Evolutionary conservation across 306 rosid genomes (phyloP), one percentile per base, ranked within the genome.

Genomic region (Begonia peltatifolia): DNA sequence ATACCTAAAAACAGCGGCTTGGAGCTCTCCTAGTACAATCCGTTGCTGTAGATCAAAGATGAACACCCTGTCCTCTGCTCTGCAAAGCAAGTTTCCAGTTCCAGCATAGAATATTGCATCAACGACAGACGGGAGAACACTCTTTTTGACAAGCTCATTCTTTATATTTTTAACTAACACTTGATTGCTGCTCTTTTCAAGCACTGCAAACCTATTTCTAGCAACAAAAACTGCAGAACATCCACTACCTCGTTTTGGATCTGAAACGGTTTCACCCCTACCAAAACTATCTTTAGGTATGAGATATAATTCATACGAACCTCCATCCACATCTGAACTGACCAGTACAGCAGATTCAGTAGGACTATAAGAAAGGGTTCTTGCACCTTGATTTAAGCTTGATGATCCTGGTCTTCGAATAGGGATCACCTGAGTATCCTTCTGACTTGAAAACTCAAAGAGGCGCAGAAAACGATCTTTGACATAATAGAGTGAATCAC

Each of bases 71-170:
- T 86, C 93, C 66, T 82, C 95, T 25, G 93, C 75, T 70, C 95
- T 77, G 35, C 93, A 82, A 6, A 86, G 68, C 79, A 86, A 77
- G 72, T 75, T 82, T 42, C 85, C 83, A 14, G 87, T 75, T 59
- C 93, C 93, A 25, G 95, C 93, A 71, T 79, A 82, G 60, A 79
- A 86, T 66, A 86, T 69, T 62, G 93, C 87, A 75, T 86, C 95
- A 1, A 76, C 64, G 38, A 72, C 71, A 58, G 77, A 52, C 0
- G 95, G 93, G 18, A 86, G 87, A 16, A 57, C 73, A 51, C 87
- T 79, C 74, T 82, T 82, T 66, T 86, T 86, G 14, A 82, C 93
- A 61, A 67, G 48, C 76, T 86, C 93, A 60, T 86, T 86, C 58
- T 79, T 86, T 53, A 86, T 66, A 57, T 71, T 86, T 68, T 82